Evolutionary conservation across 768 basidiomycete genomes (phyloP), one percentile per base, ranked within the genome.

Genomic region (Hericium coralloides): DNA sequence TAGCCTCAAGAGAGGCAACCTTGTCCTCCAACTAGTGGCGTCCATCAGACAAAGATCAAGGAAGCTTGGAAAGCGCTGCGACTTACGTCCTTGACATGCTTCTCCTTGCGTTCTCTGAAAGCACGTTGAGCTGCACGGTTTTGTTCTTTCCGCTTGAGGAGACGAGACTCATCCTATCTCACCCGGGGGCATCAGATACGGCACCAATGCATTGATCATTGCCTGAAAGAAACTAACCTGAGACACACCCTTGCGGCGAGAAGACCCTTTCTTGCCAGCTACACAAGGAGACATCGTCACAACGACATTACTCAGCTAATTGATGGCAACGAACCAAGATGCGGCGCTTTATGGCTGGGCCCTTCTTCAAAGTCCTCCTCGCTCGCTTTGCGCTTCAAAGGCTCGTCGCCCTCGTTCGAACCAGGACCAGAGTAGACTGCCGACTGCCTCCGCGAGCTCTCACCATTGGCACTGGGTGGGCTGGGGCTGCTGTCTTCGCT

Each of bases 111-210:
- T 71, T 98, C 97, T 55, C 95, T 78, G 76, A 99, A 99, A 1
- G 95, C 95, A 54, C 95, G 85, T 71, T 99, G 97, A 7, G 95
- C 95, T 3, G 94, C 93, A 55, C 95, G 79, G 65, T 99, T 99
- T 73, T 98, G 95, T 64, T 98, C 91, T 73, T 98, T 98, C 60
- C 95, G 85, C 67, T 95, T 95, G 61, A 89, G 59, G 4, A 92
- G 71, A 22, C 89, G 81, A 4, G 77, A 70, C 65, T 92, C 90
- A 62, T 94, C 91, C 72, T 89, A 47, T 9, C 45, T 55, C 12
- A 49, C 55, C 7, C 31, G 10, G 10, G 8, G 10, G 31, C 31
- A 31, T 31, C 31, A 31, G 31, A 31, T 31, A 8, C 31, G 31
- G 31, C 31, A 6, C 7, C 7, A 31, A 9, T 9, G 31, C 31